Base-by-base conservation (phyloP, 768 basidiomycete species). In the Leccinum disarticulatum region DNA sequence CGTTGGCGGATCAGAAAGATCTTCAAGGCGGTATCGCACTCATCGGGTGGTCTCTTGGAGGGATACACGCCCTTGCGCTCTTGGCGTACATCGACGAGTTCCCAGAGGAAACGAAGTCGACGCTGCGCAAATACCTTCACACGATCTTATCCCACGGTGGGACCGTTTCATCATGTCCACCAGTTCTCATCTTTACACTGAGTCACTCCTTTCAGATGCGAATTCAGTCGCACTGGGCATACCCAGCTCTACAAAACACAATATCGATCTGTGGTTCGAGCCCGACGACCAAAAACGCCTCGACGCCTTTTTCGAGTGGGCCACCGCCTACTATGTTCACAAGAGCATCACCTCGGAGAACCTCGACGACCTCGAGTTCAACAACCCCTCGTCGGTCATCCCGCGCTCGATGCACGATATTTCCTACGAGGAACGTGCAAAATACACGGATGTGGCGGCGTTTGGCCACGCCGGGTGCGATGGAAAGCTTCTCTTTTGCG, bases 41-140 rank as follows among this genome's bases (percentile, higher is more conserved):
- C 27, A 61, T 68, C 2, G 67, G 64, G 6, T 68, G 67, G 67
- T 69, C 67, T 7, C 58, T 68, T 3, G 67, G 25, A 13, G 50
- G 60, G 25, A 48, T 67, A 25, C 65, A 68, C 30, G 52, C 11
- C 2, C 25, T 51, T 3, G 50, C 68, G 8, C 2, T 50, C 33
- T 51, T 68, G 57, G 64, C 62, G 5, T 69, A 64, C 22, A 48
- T 60, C 15, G 65, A 69, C 30, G 54, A 57, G 19, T 14, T 61
- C 6, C 33, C 58, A 6, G 52, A 56, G 4, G 61, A 58, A 3
- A 58, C 55, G 1, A 58, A 47, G 14, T 54, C 41, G 7, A 61
- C 54, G 28, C 56, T 68, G 11, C 46, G 14, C 14, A 67, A 56
- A 25, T 64, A 68, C 53, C 65, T 68, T 1, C 67, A 69, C 15